Evolutionary conservation across 2,329 filamentous ascomycete genomes (phyloP).

Genomic region (Pyrenophora tritici-repentis): DNA sequence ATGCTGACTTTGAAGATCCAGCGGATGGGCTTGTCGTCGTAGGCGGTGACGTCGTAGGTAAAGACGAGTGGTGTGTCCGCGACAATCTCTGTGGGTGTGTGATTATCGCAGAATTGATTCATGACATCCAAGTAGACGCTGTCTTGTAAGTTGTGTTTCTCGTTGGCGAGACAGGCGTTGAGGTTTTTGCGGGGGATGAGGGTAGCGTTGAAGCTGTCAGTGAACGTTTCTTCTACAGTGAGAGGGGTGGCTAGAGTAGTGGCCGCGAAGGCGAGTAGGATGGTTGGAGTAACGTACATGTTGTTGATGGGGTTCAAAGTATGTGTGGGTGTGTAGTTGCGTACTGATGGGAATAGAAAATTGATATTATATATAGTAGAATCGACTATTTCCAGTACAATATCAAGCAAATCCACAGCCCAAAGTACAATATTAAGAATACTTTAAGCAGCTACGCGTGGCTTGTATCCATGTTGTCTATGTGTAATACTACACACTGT

Average conservation of each 20-base stretch:
- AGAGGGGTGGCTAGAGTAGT: background rate
- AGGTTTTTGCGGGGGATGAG: background rate
- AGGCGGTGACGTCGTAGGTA: background rate
- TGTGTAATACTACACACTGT: too few species aligned
- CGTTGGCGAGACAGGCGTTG: background rate
- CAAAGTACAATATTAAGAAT: background rate
- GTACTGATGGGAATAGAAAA: too few species aligned
- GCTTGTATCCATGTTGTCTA: too few species aligned
- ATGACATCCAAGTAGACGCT: background rate
- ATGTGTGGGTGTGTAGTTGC: background rate
- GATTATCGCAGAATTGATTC: background rate
- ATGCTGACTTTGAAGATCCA: conserved; percentile 6
- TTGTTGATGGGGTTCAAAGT: background rate
- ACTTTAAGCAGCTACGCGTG: too few species aligned
- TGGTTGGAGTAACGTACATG: background rate
- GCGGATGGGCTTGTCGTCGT: conserved; percentile 2
- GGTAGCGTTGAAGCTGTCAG: background rate
- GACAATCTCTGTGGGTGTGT: background rate
- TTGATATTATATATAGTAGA: background rate
- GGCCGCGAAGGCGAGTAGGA: background rate
- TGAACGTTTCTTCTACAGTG: background rate
- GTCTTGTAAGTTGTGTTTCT: background rate
- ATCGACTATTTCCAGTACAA: background rate
- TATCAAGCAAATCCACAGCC: background rate
- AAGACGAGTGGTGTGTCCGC: background rate